Conservation (phyloP, 1,139 yeast species). For the Meyerozyma sp. region DNA sequence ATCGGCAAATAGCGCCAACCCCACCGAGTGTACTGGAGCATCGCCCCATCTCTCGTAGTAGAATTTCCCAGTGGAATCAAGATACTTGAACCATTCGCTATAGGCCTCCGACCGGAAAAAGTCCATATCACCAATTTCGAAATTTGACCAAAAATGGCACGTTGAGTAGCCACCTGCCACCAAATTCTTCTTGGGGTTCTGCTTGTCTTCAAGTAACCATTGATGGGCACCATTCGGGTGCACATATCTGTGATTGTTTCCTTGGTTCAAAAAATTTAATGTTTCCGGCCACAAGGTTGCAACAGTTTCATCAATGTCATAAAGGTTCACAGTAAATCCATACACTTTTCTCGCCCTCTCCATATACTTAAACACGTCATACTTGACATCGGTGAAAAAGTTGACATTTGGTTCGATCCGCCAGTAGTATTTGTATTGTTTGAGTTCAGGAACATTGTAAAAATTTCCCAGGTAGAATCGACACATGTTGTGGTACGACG, state of each 20-base stretch:
- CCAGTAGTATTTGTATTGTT: slow-evolving; percentile 62
- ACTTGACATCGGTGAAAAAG: slow-evolving; percentile 62
- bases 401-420: slow-evolving; percentile 73
- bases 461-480: slow-evolving; percentile 63
- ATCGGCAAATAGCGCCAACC: slow-evolving; percentile 70
- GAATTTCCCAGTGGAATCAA: slow-evolving; percentile 71
- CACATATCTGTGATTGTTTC: slow-evolving; percentile 57
- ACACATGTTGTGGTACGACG: slow-evolving; percentile 79
- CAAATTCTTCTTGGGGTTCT: slow-evolving; percentile 50
- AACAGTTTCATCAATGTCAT: slow-evolving; percentile 64
- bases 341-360: slow-evolving; percentile 56
- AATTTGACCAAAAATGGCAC: slow-evolving; percentile 87
- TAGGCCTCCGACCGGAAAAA: slow-evolving; percentile 68
- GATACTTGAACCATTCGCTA: slow-evolving; percentile 53
- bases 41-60: slow-evolving; percentile 92
- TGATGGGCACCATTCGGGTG: slow-evolving; percentile 58
- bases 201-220: slow-evolving; percentile 66
- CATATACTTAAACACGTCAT: slow-evolving; percentile 75
- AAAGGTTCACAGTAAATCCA: slow-evolving; percentile 65
- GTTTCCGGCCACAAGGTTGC: slow-evolving; percentile 68
- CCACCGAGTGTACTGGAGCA: slow-evolving; percentile 82
- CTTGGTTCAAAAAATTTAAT: slow-evolving; percentile 45
- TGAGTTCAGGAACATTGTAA: slow-evolving; percentile 56
- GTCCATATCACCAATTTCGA: slow-evolving; percentile 79
- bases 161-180: slow-evolving; percentile 68